Percentiles rank a stretch among this genome's conserved stretches.
Conservation (phyloP, 2,329 filamentous ascomycete species). For the Cytospora leucostoma region DNA sequence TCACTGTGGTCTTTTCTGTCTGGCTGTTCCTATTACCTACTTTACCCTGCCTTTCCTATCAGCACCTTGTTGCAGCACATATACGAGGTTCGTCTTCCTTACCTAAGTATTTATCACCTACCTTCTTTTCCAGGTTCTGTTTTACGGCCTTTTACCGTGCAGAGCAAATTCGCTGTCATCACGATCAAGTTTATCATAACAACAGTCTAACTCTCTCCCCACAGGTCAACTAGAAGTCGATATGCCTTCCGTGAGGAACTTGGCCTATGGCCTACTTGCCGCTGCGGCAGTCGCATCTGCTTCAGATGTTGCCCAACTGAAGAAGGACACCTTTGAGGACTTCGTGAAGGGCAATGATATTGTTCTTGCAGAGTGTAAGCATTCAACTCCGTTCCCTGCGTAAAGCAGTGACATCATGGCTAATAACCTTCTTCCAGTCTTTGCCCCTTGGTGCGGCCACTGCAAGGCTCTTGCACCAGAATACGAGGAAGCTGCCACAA, state of each 20-base stretch:
- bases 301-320: constrained; percentile 84
- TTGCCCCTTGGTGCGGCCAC: constrained; percentile 95
- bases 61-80: constrained; percentile 1
- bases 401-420: not conserved
- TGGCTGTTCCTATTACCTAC: constrained; percentile 7
- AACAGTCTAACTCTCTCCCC: constrained; percentile 4
- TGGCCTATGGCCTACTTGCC: constrained; percentile 57
- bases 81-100: constrained; percentile 19
- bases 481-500: constrained; percentile 83
- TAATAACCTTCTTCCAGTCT: constrained; percentile 59
- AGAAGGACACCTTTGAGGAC: constrained; percentile 80
- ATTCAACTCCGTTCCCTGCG: constrained; percentile 1
- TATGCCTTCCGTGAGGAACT: constrained; percentile 51
- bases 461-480: constrained; percentile 97
- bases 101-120: not conserved
- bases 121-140: not conserved
- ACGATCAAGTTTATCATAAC: not conserved
- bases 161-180: not conserved
- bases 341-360: constrained; percentile 86
- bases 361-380: constrained; percentile 90
- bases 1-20: constrained; percentile 9
- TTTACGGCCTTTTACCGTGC: not conserved
- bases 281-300: constrained; percentile 61
- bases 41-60: constrained; percentile 5
- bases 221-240: constrained; percentile 31